Conservation (phyloP, 352 stramenopile genomes). For the Phytopythium montanum region DNA sequence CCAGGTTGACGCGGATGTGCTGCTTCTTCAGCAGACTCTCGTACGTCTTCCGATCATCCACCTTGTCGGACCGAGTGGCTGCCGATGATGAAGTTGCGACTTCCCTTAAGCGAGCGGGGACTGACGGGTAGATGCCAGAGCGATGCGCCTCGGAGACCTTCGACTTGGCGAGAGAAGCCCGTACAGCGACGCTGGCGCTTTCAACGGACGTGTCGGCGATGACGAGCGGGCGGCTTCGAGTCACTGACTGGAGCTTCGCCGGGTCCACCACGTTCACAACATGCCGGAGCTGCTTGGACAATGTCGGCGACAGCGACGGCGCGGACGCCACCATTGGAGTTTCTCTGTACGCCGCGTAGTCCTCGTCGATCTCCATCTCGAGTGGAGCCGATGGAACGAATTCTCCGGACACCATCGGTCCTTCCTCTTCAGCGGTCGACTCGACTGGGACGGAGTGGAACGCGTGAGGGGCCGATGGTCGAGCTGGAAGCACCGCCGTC, state of each 20-base stretch:
- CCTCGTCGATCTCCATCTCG: constrained; percentile 20
- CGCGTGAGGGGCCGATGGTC: neutral
- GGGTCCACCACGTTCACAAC: constrained; percentile 13
- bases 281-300: constrained; percentile 35
- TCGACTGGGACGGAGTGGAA: constrained; percentile 1
- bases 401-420: neutral
- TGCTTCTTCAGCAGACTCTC: constrained; percentile 40
- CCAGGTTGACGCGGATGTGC: constrained; percentile 66
- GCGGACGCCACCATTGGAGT: constrained; percentile 18
- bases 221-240: constrained; percentile 11
- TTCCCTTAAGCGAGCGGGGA: constrained; percentile 19
- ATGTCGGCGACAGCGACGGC: constrained; percentile 42
- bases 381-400: constrained; percentile 27
- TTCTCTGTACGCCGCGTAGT: constrained; percentile 6
- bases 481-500: neutral
- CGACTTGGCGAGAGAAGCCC: constrained; percentile 46
- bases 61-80: constrained; percentile 8
- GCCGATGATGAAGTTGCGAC: constrained; percentile 1
- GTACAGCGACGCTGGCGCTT: constrained; percentile 27
- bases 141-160: constrained; percentile 27
- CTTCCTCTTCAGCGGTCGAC: neutral
- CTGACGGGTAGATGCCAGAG: constrained; percentile 34
- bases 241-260: constrained; percentile 17
- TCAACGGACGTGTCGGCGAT: constrained; percentile 14
- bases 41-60: constrained; percentile 15